Conservation (phyloP, 345 rosid genomes). For the Cochlearia excelsa region DNA sequence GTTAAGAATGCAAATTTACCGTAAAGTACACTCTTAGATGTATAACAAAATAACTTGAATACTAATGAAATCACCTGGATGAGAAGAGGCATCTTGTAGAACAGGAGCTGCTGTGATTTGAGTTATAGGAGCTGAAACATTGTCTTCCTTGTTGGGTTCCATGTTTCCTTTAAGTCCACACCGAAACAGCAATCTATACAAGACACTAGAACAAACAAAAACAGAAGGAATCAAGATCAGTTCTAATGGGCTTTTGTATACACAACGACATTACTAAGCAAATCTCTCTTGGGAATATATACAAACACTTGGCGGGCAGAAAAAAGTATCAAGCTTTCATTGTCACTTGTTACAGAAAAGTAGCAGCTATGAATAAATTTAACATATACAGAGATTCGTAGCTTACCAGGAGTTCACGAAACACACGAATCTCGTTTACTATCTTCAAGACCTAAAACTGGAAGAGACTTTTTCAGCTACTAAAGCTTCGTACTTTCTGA, state of each 20-base stretch:
- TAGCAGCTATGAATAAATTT: too few relatives aligned
- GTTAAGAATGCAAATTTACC: not conserved
- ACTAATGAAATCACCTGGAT: conserved; percentile 17
- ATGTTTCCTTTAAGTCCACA: conserved; percentile 38
- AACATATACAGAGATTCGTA: too few relatives aligned
- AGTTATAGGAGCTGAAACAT: conserved; percentile 35
- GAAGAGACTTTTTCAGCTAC: too few relatives aligned
- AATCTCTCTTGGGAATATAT: too few relatives aligned
- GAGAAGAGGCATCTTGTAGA: conserved; percentile 38
- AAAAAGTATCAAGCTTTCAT: too few relatives aligned
- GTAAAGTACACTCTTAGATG: conserved; percentile 1
- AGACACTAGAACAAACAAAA: conserved; percentile 12
- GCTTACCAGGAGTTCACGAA: too few relatives aligned
- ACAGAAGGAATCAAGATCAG: conserved; percentile 6
- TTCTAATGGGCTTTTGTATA: not conserved
- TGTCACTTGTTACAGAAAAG: too few relatives aligned
- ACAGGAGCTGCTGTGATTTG: conserved; percentile 33
- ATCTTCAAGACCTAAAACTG: too few relatives aligned
- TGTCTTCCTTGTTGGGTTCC: conserved; percentile 61
- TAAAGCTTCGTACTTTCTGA: too few relatives aligned
- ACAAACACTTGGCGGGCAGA: too few relatives aligned
- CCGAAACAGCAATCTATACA: conserved; percentile 13
- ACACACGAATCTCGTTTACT: too few relatives aligned
- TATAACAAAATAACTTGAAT: conserved; percentile 1
- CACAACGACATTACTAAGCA: too few relatives aligned